Base-by-base conservation (phyloP, 768 basidiomycete species). In the Macrolepiota albuminosa region DNA sequence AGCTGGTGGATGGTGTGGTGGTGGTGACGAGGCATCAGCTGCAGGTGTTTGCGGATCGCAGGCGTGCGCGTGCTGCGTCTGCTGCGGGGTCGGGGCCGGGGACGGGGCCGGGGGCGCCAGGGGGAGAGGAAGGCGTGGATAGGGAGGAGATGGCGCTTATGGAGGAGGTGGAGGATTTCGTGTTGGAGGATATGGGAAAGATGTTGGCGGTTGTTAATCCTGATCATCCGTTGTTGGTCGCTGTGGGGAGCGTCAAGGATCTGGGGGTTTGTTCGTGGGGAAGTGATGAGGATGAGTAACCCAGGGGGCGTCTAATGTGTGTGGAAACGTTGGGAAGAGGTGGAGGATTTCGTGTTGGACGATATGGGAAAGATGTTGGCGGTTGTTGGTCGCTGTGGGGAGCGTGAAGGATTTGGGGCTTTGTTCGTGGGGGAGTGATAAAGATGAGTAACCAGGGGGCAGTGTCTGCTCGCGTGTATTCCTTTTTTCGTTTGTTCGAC, bases 101-200 rank as follows among this genome's bases (percentile, higher is more conserved):
- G 18, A 33, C 4, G 34, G 42, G 6, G 3, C 6, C 3, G 75
- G 29, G 29, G 46, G 31, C 6, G 9, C 13, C 9, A 21, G 42
- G 6, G 3, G 11, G 1, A 75, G 42, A 21, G 8, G 73, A 58
- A 72, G 63, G 8, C 8, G 29, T 21, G 59, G 88, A 91, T 54
- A 74, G 75, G 59, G 88, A 91, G 62, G 89, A 92, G 63, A 72
- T 89, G 64, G 82, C 81, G 69, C 69, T 91, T 56, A 68, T 89
- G 42, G 89, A 93, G 70, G 90, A 93, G 76, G 86, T 91, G 73
- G 91, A 91, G 69, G 89, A 89, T 58, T 91, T 88, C 67, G 87
- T 85, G 64, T 69, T 91, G 63, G 89, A 91, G 69, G 91, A 91
- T 69, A 90, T 92, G 85, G 80, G 73, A 48, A 87, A 83, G 77